Evolutionary conservation across 2,329 filamentous ascomycete genomes (phyloP).

Genomic region (Fusarium drepaniforme): DNA sequence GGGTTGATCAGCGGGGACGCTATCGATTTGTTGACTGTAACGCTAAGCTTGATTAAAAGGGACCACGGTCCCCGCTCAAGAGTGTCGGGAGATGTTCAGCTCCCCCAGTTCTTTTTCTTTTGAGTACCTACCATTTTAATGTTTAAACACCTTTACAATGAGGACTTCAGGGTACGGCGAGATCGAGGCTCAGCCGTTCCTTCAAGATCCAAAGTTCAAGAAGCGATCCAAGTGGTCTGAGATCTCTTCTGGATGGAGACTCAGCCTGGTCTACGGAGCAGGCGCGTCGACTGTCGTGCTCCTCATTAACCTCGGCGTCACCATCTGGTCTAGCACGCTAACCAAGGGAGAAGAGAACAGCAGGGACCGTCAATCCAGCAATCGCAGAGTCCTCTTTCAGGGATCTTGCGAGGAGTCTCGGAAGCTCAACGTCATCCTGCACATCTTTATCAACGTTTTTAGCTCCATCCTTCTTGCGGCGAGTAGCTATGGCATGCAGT

Average conservation of each 20-base stretch:
- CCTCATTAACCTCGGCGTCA: conserved; percentile 3
- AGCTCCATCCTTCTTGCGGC: conserved; percentile 20
- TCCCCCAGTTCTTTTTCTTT: not conserved
- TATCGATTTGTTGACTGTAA: not conserved
- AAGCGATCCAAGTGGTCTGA: not conserved
- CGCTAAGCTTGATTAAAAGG: not conserved
- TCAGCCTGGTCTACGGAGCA: conserved; percentile 2
- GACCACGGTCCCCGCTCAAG: not conserved
- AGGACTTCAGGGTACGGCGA: not conserved
- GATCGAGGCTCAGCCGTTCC: not conserved
- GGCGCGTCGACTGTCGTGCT: not conserved
- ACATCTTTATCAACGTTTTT: conserved; percentile 27
- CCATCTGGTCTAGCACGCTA: conserved; percentile 8
- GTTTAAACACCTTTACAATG: not conserved
- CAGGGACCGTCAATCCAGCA: not conserved
- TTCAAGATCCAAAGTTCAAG: not conserved
- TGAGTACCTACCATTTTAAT: not conserved
- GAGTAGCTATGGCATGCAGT: conserved; percentile 53
- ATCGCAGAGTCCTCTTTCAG: not conserved
- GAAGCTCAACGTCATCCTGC: conserved; percentile 7
- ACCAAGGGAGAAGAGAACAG: not conserved
- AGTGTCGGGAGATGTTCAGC: not conserved
- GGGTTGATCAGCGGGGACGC: not conserved
- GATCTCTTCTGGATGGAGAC: conserved; percentile 5
- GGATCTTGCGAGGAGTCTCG: conserved; percentile 5